Percentiles rank a stretch among this genome's conserved stretches.
These are phyloP conservation scores for Cucumis melo DNA, from an alignment of 306 rosid genomes.

Conservation along the genomic window DNA sequence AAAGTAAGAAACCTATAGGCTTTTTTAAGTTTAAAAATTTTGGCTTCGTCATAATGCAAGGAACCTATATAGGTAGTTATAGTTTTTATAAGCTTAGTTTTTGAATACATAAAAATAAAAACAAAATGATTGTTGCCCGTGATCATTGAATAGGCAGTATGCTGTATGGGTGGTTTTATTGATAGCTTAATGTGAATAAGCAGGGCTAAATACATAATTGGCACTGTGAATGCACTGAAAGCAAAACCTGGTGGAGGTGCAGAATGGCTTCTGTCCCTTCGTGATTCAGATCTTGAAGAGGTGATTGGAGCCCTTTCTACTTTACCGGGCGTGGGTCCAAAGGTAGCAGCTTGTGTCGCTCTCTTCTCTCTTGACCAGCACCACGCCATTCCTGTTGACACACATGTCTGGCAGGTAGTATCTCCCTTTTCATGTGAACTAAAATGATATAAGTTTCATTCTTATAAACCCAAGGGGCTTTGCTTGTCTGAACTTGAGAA, in stretches of 20 bases:
- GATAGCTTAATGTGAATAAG: not conserved
- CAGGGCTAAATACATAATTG: constrained; percentile 77
- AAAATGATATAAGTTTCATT: not conserved
- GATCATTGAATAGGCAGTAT: no score
- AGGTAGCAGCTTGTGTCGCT: constrained; percentile 93
- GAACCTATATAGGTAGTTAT: no score
- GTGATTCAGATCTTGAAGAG: constrained; percentile 43
- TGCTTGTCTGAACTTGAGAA: not conserved
- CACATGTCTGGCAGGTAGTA: constrained; percentile 84
- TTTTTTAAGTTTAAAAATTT: no score
- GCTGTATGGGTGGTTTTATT: not conserved
- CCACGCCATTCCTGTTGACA: constrained; percentile 89
- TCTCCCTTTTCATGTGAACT: not conserved
- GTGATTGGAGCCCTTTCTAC: constrained; percentile 48
- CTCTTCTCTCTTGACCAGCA: constrained; percentile 96
- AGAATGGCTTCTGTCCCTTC: constrained; percentile 77
- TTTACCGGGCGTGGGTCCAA: constrained; percentile 91
- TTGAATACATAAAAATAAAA: no score
- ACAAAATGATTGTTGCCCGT: no score
- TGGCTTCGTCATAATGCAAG: no score
- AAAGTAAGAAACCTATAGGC: no score
- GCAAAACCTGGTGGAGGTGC: constrained; percentile 65
- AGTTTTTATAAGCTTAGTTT: no score
- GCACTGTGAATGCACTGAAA: constrained; percentile 52
- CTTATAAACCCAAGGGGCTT: not conserved